A percentile compares a stretch with the other conserved stretches of the same genome.
phyloP scores from a whole-genome alignment of 768 basidiomycete species.

The Leccinellum luteum region DNA sequence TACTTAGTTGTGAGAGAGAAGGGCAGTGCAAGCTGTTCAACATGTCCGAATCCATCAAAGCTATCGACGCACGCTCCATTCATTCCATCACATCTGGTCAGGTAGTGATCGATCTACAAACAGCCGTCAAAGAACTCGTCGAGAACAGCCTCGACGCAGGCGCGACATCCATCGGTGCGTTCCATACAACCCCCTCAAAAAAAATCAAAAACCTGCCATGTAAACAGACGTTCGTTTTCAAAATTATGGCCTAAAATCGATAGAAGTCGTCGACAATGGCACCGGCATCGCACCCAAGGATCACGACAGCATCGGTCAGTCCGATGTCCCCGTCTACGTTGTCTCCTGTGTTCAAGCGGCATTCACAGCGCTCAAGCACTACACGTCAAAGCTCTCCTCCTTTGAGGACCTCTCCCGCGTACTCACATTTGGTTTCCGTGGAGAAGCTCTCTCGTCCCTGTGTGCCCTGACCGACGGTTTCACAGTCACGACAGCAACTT shows the following conservation, averaged over 20 bases:
- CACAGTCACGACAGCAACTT: slow-evolving; percentile 70
- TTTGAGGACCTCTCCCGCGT: slow-evolving; percentile 73
- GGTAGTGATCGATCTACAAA: slow-evolving; percentile 90
- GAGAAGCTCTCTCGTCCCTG: slow-evolving; percentile 92
- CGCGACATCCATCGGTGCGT: slow-evolving; percentile 79
- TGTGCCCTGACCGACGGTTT: slow-evolving; percentile 79
- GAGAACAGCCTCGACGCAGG: slow-evolving; percentile 96
- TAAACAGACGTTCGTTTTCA: slow-evolving; percentile 85
- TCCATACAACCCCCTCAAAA: too few species aligned
- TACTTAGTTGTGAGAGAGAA: background rate
- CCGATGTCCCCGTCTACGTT: background rate
- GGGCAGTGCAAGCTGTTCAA: background rate
- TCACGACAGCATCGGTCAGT: slow-evolving; percentile 74
- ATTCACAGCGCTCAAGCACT: slow-evolving; percentile 77
- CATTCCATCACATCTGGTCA: slow-evolving; percentile 94
- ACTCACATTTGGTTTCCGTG: slow-evolving; percentile 89
- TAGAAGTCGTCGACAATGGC: slow-evolving; percentile 95
- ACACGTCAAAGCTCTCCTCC: slow-evolving; percentile 86
- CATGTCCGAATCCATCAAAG: slow-evolving; percentile 33
- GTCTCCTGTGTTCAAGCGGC: background rate
- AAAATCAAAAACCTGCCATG: too few species aligned
- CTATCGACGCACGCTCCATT: slow-evolving; percentile 75
- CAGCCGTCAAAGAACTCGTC: slow-evolving; percentile 92
- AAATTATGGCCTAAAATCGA: slow-evolving; percentile 73
- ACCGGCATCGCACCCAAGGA: slow-evolving; percentile 77